phyloP scores from a whole-genome alignment of 2,329 filamentous ascomycete genomes.

The Alternaria sp. region DNA sequence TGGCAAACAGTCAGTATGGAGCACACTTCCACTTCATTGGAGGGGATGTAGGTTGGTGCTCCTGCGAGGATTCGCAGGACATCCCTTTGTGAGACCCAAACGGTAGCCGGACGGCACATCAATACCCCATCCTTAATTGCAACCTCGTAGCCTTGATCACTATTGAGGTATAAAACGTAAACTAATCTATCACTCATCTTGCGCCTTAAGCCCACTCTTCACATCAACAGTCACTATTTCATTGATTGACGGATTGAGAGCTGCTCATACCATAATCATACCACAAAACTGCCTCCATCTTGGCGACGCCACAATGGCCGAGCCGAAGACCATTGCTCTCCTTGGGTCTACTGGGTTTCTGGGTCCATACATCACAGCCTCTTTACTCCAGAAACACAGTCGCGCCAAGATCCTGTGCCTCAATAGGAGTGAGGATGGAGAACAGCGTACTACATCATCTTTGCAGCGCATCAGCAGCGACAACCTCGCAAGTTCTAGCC shows the following conservation, averaged over 20 bases:
- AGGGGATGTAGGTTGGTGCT: not conserved
- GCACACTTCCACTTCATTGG: not conserved
- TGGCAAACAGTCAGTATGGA: not conserved
- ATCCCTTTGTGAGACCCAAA: not conserved
- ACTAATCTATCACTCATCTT: not conserved
- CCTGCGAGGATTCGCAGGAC: not conserved
- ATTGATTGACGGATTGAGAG: not conserved
- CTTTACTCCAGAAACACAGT: not conserved
- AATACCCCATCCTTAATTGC: not conserved
- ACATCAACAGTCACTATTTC: not conserved
- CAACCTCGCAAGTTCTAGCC: not conserved
- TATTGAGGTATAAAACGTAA: not conserved
- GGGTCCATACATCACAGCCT: not conserved
- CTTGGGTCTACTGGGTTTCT: not conserved
- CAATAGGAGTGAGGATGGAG: not conserved
- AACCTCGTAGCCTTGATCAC: not conserved
- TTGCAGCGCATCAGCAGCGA: not conserved
- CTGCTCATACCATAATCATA: not conserved
- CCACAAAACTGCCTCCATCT: not conserved
- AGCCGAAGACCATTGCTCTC: not conserved
- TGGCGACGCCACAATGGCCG: not conserved
- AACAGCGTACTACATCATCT: conserved; percentile 1
- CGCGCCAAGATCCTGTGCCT: not conserved
- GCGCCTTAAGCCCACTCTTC: not conserved
- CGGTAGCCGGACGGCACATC: not conserved